These are phyloP conservation scores for Suillus spraguei DNA, from an alignment of 768 basidiomycete genomes.

Conservation along the genomic window DNA sequence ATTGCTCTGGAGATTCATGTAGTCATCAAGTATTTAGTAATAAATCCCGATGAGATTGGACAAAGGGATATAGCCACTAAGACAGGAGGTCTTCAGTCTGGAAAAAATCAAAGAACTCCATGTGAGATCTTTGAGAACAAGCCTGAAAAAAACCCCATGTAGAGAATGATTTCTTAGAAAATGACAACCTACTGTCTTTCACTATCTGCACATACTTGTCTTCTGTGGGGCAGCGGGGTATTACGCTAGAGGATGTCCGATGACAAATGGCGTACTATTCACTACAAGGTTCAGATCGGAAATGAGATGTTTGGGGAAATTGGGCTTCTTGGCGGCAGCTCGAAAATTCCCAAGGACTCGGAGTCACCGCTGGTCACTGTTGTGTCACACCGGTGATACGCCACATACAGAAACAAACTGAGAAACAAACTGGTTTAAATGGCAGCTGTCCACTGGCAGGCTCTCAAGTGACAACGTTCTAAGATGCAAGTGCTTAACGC, in stretches of 20 bases:
- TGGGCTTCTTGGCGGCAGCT: neutral
- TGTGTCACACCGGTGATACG: too few relatives aligned
- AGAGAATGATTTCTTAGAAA: neutral
- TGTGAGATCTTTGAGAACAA: conserved; percentile 66
- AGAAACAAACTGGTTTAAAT: too few relatives aligned
- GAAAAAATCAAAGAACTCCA: neutral
- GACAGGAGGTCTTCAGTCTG: neutral
- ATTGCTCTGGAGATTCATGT: conserved; percentile 85
- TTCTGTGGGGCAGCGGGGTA: conserved; percentile 82
- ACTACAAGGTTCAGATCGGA: conserved; percentile 65
- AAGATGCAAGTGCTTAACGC: too few relatives aligned
- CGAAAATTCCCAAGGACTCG: too few relatives aligned
- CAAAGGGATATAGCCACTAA: conserved; percentile 82
- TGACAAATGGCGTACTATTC: conserved; percentile 47
- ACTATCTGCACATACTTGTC: conserved; percentile 94
- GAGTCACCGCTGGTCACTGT: too few relatives aligned
- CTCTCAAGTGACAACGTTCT: too few relatives aligned
- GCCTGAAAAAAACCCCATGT: conserved; percentile 70
- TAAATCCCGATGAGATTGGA: conserved; percentile 86
- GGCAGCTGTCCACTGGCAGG: too few relatives aligned
- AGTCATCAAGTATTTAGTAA: conserved; percentile 92
- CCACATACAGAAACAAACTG: too few relatives aligned
- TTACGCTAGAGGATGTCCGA: conserved; percentile 90
- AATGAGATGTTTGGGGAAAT: conserved; percentile 22
- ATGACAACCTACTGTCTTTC: conserved; percentile 77